phyloP scores from a whole-genome alignment of 1,284 basidiomycete genomes.

The Boletus semigastroideus region DNA sequence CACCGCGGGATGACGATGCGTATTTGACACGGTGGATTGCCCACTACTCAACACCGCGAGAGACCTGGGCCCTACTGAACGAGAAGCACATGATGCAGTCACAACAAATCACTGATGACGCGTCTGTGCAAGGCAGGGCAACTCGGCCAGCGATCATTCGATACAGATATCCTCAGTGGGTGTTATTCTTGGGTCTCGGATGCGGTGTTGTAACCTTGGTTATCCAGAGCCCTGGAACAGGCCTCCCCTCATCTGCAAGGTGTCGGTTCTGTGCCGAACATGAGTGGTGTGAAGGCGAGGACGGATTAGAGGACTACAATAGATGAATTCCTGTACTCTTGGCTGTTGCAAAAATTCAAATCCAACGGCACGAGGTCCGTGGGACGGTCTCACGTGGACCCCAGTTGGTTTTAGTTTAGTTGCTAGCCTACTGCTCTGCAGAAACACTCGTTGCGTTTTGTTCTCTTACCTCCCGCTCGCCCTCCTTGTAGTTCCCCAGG shows the following conservation, averaged over 20 bases:
- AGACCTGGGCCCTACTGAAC: constrained; percentile 53
- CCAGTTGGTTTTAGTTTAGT: constrained; percentile 6
- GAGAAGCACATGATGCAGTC: constrained; percentile 55
- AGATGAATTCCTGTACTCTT: not conserved
- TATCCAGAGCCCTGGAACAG: constrained; percentile 28
- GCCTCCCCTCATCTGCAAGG: constrained; percentile 34
- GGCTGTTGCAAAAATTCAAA: constrained; percentile 10
- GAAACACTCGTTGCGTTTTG: not conserved
- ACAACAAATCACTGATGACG: constrained; percentile 44
- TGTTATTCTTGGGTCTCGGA: constrained; percentile 14
- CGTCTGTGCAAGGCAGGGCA: constrained; percentile 48
- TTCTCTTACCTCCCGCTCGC: not conserved
- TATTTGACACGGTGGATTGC: constrained; percentile 64
- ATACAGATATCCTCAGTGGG: constrained; percentile 70
- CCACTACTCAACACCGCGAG: constrained; percentile 47
- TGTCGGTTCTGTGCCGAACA: constrained; percentile 26
- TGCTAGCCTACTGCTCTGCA: not conserved
- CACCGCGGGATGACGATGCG: constrained; percentile 54
- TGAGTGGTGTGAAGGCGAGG: constrained; percentile 16
- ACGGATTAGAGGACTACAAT: constrained; percentile 14
- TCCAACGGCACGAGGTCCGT: constrained; percentile 10
- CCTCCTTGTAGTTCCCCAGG: not conserved
- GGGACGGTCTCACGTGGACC: constrained; percentile 21
- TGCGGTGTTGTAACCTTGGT: not conserved
- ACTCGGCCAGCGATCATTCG: constrained; percentile 54